Evolutionary conservation across 495 filamentous ascomycete genomes (phyloP).

Genomic region (Podospora anserina): DNA sequence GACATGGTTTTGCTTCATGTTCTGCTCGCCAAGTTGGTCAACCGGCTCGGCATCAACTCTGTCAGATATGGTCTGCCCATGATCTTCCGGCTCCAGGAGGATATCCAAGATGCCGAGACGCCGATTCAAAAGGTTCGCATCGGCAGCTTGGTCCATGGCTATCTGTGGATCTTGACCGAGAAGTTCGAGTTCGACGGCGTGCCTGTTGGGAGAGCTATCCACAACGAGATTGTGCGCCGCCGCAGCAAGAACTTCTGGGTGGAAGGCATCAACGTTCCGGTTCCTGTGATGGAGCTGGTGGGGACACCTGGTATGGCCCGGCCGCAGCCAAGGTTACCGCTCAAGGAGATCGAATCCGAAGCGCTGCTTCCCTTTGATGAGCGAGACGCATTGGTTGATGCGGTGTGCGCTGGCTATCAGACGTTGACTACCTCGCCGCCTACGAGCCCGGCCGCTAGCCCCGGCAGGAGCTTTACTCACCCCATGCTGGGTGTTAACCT

Average conservation of each 20-base stretch:
- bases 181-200: constrained; percentile 73
- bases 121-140: constrained; percentile 66
- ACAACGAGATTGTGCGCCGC: constrained; percentile 70
- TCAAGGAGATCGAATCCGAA: constrained; percentile 54
- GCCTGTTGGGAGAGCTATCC: constrained; percentile 62
- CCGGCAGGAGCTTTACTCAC: constrained; percentile 61
- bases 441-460: constrained; percentile 66
- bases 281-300: constrained; percentile 53
- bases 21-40: constrained; percentile 66
- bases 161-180: constrained; percentile 74
- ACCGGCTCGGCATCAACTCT: constrained; percentile 79
- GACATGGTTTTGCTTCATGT: constrained; percentile 75
- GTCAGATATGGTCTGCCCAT: constrained; percentile 77
- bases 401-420: constrained; percentile 67
- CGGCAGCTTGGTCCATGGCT: constrained; percentile 81
- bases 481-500: constrained; percentile 53
- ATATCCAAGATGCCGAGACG: constrained; percentile 63
- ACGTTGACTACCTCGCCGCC: constrained; percentile 56
- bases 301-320: constrained; percentile 48
- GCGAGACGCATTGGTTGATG: constrained; percentile 62
- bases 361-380: constrained; percentile 64
- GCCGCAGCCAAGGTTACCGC: constrained; percentile 45
- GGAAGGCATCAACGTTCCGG: constrained; percentile 62
- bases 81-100: constrained; percentile 82
- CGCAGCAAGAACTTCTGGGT: constrained; percentile 73